Evolutionary conservation across 2,329 filamentous ascomycete species (phyloP).

Genomic region (Hirsutella minnesotensis): DNA sequence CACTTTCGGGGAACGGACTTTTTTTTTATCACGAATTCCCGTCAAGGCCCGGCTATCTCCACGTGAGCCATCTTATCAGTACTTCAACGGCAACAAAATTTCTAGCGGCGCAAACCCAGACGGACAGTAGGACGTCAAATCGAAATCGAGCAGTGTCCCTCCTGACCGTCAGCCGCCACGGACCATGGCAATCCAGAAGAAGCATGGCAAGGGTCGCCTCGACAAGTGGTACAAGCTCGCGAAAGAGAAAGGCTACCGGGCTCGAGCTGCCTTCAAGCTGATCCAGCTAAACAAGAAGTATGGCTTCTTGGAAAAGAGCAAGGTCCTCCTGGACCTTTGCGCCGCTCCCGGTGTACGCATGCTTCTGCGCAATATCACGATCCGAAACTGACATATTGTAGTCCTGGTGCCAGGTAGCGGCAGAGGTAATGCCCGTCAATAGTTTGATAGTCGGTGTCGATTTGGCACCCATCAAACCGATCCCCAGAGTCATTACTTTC

Average conservation of each 20-base stretch:
- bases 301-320: conserved; percentile 94
- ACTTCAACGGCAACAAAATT: conserved; percentile 18
- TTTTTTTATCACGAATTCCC: neutral
- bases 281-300: conserved; percentile 99
- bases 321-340: conserved; percentile 92
- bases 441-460: conserved; percentile 92
- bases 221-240: conserved; percentile 99
- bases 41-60: conserved; percentile 14
- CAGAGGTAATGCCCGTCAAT: conserved; percentile 84
- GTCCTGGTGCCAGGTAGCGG: conserved; percentile 94
- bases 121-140: neutral
- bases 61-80: conserved; percentile 21
- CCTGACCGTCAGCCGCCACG: conserved; percentile 1
- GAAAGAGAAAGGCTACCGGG: conserved; percentile 95
- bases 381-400: conserved; percentile 17
- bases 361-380: neutral
- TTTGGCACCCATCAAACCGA: conserved; percentile 88
- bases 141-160: neutral
- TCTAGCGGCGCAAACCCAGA: conserved; percentile 12
- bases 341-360: conserved; percentile 77
- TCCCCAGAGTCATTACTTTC: conserved; percentile 87
- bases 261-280: conserved; percentile 92
- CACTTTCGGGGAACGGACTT: too few relatives aligned
- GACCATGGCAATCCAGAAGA: conserved; percentile 91
- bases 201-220: conserved; percentile 94